Conservation (phyloP, 2,329 filamentous ascomycete species). For the Ascocoryne sarcoides region DNA sequence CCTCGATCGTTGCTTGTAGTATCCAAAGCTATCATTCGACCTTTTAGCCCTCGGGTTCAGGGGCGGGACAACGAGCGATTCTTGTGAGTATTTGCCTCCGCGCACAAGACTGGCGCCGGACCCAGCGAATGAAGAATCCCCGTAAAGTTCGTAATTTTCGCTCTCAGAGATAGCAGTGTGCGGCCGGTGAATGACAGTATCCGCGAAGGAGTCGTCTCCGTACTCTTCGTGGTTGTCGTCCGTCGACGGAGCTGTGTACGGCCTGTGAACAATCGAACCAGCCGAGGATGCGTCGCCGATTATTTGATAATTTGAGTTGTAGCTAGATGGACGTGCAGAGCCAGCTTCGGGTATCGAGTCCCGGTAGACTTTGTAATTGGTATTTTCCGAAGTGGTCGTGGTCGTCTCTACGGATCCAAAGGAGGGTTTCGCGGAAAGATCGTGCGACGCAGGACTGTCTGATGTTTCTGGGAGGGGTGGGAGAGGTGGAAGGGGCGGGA, state of each 20-base stretch:
- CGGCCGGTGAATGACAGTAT: constrained; percentile 27
- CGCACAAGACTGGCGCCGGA: constrained; percentile 29
- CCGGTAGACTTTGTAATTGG: constrained; percentile 28
- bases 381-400: constrained; percentile 26
- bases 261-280: constrained; percentile 26
- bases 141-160: constrained; percentile 46
- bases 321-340: constrained; percentile 14
- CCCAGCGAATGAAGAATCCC: constrained; percentile 29
- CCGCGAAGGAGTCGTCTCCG: constrained; percentile 31
- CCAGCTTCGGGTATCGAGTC: constrained; percentile 15
- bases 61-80: constrained; percentile 50
- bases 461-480: constrained; percentile 18
- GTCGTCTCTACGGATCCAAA: constrained; percentile 24
- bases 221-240: constrained; percentile 45
- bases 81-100: constrained; percentile 44
- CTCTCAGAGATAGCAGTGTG: constrained; percentile 17
- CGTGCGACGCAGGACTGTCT: constrained; percentile 15
- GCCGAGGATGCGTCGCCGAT: constrained; percentile 41
- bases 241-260: constrained; percentile 18
- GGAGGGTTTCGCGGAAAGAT: constrained; percentile 27
- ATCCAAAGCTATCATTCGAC: constrained; percentile 41
- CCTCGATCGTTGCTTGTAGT: constrained; percentile 42
- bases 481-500: constrained; percentile 17
- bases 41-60: constrained; percentile 39
- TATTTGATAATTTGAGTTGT: constrained; percentile 40